Evolutionary conservation across 2,329 filamentous ascomycete species (phyloP).

Genomic region (Curvularia sp.): DNA sequence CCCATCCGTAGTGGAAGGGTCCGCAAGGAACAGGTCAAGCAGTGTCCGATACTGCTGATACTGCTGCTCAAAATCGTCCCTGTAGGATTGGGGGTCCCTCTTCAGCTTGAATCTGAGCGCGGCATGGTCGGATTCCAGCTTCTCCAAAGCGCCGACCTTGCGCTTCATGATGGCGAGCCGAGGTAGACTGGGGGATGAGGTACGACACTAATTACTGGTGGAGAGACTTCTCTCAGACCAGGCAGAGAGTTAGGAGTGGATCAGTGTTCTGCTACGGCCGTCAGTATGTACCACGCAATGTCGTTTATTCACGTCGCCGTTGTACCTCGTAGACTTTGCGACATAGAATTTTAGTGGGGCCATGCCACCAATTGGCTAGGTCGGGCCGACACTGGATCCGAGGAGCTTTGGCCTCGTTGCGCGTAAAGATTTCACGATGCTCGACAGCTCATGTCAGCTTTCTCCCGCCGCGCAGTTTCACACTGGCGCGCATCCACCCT

Average conservation of each 20-base stretch:
- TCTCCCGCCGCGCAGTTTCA: slow-evolving; percentile 10
- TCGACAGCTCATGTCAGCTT: slow-evolving; percentile 8
- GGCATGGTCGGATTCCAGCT: slow-evolving; percentile 78
- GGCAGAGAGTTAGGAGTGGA: background rate
- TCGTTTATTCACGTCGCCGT: background rate
- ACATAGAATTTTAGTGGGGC: slow-evolving; percentile 30
- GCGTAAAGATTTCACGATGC: slow-evolving; percentile 18
- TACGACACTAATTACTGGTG: background rate
- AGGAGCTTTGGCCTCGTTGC: slow-evolving; percentile 19
- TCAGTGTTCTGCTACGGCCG: background rate
- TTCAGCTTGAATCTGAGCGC: slow-evolving; percentile 80
- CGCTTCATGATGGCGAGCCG: slow-evolving; percentile 67
- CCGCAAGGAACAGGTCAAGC: slow-evolving; percentile 87
- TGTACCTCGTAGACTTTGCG: slow-evolving; percentile 22
- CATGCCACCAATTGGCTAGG: slow-evolving; percentile 16
- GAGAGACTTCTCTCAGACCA: background rate
- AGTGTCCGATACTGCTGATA: slow-evolving; percentile 92
- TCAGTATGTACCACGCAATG: background rate
- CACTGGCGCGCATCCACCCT: slow-evolving; percentile 11
- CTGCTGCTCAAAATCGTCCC: slow-evolving; percentile 85
- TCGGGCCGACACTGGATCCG: slow-evolving; percentile 26
- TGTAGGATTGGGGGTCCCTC: slow-evolving; percentile 76
- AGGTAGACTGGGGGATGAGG: background rate
- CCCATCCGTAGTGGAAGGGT: slow-evolving; percentile 78
- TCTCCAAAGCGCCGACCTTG: slow-evolving; percentile 90